Base-by-base conservation (phyloP, 306 rosid species). In the Quercus rubra region DNA sequence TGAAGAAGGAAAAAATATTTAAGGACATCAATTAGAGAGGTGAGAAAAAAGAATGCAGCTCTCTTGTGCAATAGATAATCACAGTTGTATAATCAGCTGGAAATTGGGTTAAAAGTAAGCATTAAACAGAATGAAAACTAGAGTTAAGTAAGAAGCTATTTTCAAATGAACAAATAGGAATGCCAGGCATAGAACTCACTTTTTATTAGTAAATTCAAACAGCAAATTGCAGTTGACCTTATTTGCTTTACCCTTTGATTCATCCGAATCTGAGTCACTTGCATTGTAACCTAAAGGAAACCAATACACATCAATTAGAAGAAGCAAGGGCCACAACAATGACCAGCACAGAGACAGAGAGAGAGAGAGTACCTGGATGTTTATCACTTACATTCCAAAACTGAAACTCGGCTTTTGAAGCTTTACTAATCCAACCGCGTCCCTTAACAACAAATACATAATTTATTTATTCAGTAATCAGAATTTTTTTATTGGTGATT, bases 201-300 rank as follows among this genome's bases (percentile, higher is more conserved):
- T 69, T 21, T 43, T 25, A 46, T 20, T 61, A 43, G 68, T 78
- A 85, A 86, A 83, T 43, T 54, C 49, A 51, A n/a, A 80, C 28
- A 54, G 38, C 19, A 57, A 27, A 72, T 18, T 15, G 27, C 68
- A 77, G 19, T 74, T 14, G 80, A 62, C 58, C 54, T 90, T 73
- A 80, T 82, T 84, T 17, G 78, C 77, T 17, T 84, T 80, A 63
- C 59, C 77, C 83, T 85, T 81, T 55, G 3, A 12, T 46, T 89
- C 90, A 51, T 87, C 89, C 19, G 97, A 89, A 77, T 92, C 92
- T 0, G 98, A 94, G 73, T 94, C 96, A 74, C 97, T 94, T 66
- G 88, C 97, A 12, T 86, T 79, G 69, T 94, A 94, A 75, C 94
- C 96, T 92, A 81, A 61, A 28, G 79, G 69, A 73, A 64, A 87